Evolutionary conservation across 495 filamentous ascomycete genomes (phyloP), one percentile per base, ranked within the genome.

Genomic region (Zalerion maritima): DNA sequence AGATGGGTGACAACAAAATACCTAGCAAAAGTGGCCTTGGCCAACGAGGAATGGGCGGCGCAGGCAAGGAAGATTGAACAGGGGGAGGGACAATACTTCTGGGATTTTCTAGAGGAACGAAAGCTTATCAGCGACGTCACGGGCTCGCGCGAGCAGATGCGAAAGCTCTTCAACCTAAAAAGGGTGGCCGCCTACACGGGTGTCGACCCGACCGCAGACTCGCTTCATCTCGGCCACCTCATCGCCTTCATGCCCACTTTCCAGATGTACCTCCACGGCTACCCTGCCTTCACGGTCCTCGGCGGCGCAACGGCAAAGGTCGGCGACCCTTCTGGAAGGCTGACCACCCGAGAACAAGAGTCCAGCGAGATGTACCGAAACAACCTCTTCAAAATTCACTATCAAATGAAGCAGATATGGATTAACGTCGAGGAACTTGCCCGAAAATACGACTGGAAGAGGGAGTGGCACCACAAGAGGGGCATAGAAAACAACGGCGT

Each of bases 171-270:
- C 52, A 75, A 65, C 5, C 49, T 60, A 20, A 77, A 75, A 45
- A 63, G 78, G 34, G 65, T 79, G 31, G 81, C 79, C 18, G 73
- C 74, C 28, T 99, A 99, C 46, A 78, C 79, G 21, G 89, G 89
- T 34, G 66, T 99, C 27, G 89, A 99, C 42, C 85, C 89, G 8
- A 94, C 91, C 0, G 91, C 87, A 3, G 66, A 71, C 15, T 94
- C 86, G 3, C 58, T 96, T 39, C 89, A 99, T 48, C 62, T 96
- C 31, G 89, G 89, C 18, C 85, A 99, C 50, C 71, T 99, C 32
- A 55, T 96, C 6, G 87, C 89, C 6, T 64, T 96, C 23, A 96
- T 99, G 89, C 73, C 83, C 1, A 53, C 94, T 16, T 87, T 84
- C 35, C 94, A 89, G 81, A 78, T 83, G 60, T 91, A 87, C 47